A percentile compares a stretch with the other conserved stretches of the same genome.
phyloP scores from a whole-genome alignment of 1,284 basidiomycete species.

The Ganoderma sinense region DNA sequence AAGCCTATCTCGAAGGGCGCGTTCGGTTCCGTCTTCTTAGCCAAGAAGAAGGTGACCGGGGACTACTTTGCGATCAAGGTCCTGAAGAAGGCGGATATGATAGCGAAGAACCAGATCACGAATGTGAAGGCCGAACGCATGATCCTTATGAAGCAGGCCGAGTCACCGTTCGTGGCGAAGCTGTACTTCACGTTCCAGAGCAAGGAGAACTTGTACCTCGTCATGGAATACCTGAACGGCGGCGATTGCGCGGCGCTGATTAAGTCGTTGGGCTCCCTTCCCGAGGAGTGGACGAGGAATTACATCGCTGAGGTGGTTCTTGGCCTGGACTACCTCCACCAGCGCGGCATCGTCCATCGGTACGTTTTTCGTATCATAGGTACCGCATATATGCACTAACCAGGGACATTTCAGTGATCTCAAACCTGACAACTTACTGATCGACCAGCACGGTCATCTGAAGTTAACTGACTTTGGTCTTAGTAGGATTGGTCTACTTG shows the following conservation, averaged over 20 bases:
- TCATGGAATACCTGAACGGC: constrained; percentile 99
- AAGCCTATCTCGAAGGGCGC: constrained; percentile 99
- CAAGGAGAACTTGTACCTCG: constrained; percentile 97
- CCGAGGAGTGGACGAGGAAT: constrained; percentile 96
- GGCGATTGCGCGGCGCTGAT: constrained; percentile 97
- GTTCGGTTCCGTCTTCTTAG: constrained; percentile 97
- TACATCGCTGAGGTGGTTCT: constrained; percentile 97
- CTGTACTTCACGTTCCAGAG: constrained; percentile 99
- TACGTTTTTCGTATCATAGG: constrained; percentile 50
- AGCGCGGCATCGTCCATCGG: constrained; percentile 96
- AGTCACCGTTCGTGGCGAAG: constrained; percentile 99
- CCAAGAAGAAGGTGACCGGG: constrained; percentile 97
- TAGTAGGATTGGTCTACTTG: constrained; percentile 95
- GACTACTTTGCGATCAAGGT: constrained; percentile 99
- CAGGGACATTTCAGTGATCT: constrained; percentile 73
- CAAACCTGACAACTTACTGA: constrained; percentile 97
- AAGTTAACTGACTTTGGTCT: constrained; percentile 99
- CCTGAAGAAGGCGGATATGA: constrained; percentile 99
- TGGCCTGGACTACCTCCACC: constrained; percentile 95
- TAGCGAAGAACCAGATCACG: constrained; percentile 99
- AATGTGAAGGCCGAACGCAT: constrained; percentile 99
- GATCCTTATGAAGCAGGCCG: constrained; percentile 99
- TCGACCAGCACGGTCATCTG: constrained; percentile 95
- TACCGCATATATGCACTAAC: constrained; percentile 6
- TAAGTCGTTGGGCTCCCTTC: constrained; percentile 92